phyloP scores from a whole-genome alignment of 2,329 filamentous ascomycete genomes.

The Ramularia endophylla region DNA sequence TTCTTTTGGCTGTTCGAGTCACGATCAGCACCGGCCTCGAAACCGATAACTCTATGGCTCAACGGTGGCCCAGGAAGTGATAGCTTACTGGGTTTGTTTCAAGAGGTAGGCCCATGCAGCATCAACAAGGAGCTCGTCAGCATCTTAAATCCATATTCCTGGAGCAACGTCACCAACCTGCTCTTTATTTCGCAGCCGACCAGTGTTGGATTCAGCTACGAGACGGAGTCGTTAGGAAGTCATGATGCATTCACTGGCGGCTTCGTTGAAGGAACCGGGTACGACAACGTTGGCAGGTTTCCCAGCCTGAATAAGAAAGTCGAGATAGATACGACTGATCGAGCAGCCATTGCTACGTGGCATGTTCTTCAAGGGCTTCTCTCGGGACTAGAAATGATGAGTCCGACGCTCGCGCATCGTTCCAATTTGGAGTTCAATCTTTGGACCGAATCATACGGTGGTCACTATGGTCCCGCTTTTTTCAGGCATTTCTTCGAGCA shows the following conservation, averaged over 20 bases:
- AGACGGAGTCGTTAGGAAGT: no score
- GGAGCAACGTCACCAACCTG: slow-evolving; percentile 53
- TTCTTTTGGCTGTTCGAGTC: no score
- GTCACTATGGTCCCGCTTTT: slow-evolving; percentile 59
- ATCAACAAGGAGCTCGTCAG: no score
- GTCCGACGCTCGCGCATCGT: no score
- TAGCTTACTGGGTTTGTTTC: slow-evolving; percentile 44
- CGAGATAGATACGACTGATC: slow-evolving; percentile 49
- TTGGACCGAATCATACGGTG: slow-evolving; percentile 32
- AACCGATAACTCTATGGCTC: slow-evolving; percentile 54
- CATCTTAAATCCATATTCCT: no score
- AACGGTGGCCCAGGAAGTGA: slow-evolving; percentile 53
- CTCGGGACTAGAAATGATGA: slow-evolving; percentile 40
- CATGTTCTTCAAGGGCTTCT: slow-evolving; percentile 52
- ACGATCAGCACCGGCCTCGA: no score
- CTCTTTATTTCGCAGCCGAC: slow-evolving; percentile 62
- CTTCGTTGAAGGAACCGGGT: no score
- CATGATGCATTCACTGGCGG: no score
- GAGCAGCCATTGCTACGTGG: slow-evolving; percentile 51
- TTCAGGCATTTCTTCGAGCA: slow-evolving; percentile 52
- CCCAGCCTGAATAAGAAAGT: no score
- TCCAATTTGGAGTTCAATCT: slow-evolving; percentile 50
- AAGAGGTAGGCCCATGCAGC: slow-evolving; percentile 36
- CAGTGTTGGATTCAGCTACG: slow-evolving; percentile 52
- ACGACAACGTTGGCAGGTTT: no score